Evolutionary conservation across 148 eudicot genomes (phyloP).

Genomic region (Spergularia bocconei): DNA sequence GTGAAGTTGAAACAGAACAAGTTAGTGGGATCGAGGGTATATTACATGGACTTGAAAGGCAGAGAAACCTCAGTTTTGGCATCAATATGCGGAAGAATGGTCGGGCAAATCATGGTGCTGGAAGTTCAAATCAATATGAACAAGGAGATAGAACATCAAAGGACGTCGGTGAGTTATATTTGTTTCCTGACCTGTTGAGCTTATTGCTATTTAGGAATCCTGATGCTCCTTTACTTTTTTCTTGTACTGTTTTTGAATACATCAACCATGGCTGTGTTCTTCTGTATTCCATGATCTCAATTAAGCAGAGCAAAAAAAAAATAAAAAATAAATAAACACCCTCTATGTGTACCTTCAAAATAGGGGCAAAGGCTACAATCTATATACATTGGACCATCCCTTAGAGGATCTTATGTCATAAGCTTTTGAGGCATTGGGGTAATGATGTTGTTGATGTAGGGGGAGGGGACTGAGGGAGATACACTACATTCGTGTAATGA

Average conservation of each 20-base stretch:
- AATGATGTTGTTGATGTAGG: not conserved
- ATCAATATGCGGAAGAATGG: conserved; percentile 32
- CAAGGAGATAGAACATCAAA: conserved; percentile 17
- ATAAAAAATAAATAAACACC: no score
- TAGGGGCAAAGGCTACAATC: no score
- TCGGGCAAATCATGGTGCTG: conserved; percentile 15
- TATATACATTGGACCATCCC: no score
- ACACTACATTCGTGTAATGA: not conserved
- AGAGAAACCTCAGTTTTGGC: conserved; percentile 55
- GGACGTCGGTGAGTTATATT: conserved; percentile 46
- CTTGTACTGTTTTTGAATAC: not conserved
- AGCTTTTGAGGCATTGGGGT: no score
- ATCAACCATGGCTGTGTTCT: not conserved
- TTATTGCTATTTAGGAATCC: not conserved
- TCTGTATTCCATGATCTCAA: not conserved
- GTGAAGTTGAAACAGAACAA: conserved; percentile 40
- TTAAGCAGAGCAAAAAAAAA: not conserved
- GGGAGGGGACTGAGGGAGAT: not conserved
- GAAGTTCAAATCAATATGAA: conserved; percentile 16
- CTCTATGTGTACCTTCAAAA: no score
- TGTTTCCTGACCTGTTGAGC: conserved; percentile 3
- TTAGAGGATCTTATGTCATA: no score
- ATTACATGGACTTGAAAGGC: conserved; percentile 62
- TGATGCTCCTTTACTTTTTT: not conserved
- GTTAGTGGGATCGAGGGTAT: conserved; percentile 69